Evolutionary conservation across 805 yeast genomes (phyloP).

Genomic region (Debaryomyces hansenii): DNA sequence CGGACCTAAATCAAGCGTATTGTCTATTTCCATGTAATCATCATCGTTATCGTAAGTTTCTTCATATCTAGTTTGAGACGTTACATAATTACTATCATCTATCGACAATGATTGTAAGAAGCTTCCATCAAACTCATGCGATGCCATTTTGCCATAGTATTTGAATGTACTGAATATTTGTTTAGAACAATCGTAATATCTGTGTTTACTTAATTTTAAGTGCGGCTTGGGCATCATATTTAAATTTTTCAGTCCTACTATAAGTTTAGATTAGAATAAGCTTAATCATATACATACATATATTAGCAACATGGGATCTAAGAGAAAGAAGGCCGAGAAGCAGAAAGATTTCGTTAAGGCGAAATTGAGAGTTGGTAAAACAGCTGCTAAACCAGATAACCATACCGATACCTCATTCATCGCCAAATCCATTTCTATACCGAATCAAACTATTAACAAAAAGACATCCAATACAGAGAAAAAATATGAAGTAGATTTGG

Average conservation of each 20-base stretch:
- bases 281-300: not conserved
- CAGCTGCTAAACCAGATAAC: conserved; percentile 67
- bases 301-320: conserved; percentile 39
- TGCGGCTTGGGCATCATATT: conserved; percentile 5
- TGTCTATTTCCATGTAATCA: conserved; percentile 25
- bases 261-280: not conserved
- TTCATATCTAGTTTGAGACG: not conserved
- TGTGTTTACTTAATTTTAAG: not conserved
- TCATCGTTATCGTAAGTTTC: conserved; percentile 1
- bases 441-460: conserved; percentile 39
- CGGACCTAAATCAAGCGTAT: conserved; percentile 4
- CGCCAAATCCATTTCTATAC: conserved; percentile 58
- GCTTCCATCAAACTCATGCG: conserved; percentile 20
- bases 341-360: conserved; percentile 73
- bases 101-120: conserved; percentile 24
- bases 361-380: conserved; percentile 87
- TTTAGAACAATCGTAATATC: not conserved
- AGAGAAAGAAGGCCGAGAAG: conserved; percentile 60
- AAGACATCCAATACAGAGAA: conserved; percentile 13
- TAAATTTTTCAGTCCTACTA: not conserved
- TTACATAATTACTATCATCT: conserved; percentile 13
- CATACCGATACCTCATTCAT: conserved; percentile 84
- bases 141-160: not conserved
- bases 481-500: conserved; percentile 43
- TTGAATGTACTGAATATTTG: not conserved